Evolutionary conservation across 208 protist species (phyloP).

Genomic region (Jaenimonas drosophilae): DNA sequence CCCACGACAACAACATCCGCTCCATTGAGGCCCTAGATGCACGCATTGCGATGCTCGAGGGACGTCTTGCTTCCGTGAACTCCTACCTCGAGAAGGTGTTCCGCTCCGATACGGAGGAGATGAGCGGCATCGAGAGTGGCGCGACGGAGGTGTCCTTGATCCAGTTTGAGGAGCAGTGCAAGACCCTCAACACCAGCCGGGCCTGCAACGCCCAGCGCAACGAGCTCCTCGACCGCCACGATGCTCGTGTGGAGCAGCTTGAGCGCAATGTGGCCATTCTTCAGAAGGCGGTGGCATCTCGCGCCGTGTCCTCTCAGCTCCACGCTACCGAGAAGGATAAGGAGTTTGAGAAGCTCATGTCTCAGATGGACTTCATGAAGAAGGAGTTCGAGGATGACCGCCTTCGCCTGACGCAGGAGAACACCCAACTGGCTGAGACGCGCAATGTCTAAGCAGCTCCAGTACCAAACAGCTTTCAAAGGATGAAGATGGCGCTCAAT

Average conservation of each 20-base stretch:
- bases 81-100: slow-evolving; percentile 74
- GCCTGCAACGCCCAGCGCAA: slow-evolving; percentile 58
- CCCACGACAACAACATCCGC: slow-evolving; percentile 53
- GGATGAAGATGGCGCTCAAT: too few relatives aligned
- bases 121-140: slow-evolving; percentile 40
- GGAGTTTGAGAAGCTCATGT: slow-evolving; percentile 33
- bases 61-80: slow-evolving; percentile 57
- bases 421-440: slow-evolving; percentile 16
- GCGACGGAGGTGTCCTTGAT: slow-evolving; percentile 49
- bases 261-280: slow-evolving; percentile 62
- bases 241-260: slow-evolving; percentile 66
- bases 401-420: slow-evolving; percentile 34
- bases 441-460: not conserved
- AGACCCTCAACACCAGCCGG: slow-evolving; percentile 43
- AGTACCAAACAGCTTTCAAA: too few relatives aligned
- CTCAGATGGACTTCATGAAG: slow-evolving; percentile 32
- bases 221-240: slow-evolving; percentile 50
- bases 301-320: slow-evolving; percentile 37
- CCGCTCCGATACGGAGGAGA: slow-evolving; percentile 14
- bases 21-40: slow-evolving; percentile 72
- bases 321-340: slow-evolving; percentile 47
- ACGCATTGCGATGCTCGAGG: slow-evolving; percentile 62
- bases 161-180: slow-evolving; percentile 60
- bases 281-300: slow-evolving; percentile 57
- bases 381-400: slow-evolving; percentile 47